Evolutionary conservation across 768 basidiomycete genomes (phyloP).

Genomic region (Boletus bicolor): DNA sequence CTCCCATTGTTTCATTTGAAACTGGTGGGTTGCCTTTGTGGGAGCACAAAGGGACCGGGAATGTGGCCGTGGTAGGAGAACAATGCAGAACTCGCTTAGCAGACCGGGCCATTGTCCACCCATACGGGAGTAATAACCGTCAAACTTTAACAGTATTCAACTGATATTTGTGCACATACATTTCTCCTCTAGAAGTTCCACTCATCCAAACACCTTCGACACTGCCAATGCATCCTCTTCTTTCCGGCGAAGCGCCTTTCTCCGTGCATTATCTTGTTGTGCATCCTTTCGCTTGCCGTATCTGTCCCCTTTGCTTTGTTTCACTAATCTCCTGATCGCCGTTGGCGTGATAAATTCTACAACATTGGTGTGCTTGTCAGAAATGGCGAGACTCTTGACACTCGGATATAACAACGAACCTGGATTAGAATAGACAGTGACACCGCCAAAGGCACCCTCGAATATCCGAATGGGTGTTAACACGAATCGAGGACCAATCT

Average conservation of each 20-base stretch:
- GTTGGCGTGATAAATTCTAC: constrained; percentile 92
- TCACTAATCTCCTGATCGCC: constrained; percentile 65
- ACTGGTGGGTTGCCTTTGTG: constrained; percentile 23
- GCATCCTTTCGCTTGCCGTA: constrained; percentile 82
- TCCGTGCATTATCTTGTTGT: constrained; percentile 58
- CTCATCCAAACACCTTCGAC: constrained; percentile 84
- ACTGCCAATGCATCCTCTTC: constrained; percentile 81
- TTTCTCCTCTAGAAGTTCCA: neutral
- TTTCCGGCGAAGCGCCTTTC: constrained; percentile 61
- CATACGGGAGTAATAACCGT: neutral
- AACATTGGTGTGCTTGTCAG: neutral
- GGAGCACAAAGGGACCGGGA: constrained; percentile 26
- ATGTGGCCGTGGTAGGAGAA: constrained; percentile 17
- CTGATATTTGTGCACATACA: neutral
- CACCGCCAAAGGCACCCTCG: constrained; percentile 94
- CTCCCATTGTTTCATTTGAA: constrained; percentile 26
- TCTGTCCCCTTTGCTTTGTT: constrained; percentile 72
- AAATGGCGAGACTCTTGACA: neutral
- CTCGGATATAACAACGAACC: constrained; percentile 45
- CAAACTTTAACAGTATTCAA: neutral
- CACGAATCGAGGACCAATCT: constrained; percentile 97
- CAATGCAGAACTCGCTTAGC: constrained; percentile 31
- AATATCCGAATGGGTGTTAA: constrained; percentile 97
- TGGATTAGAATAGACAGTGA: constrained; percentile 93
- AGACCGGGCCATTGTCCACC: constrained; percentile 19